These are phyloP conservation scores for Pugionium cornutum DNA, from an alignment of 345 rosid genomes.

Conservation along the genomic window DNA sequence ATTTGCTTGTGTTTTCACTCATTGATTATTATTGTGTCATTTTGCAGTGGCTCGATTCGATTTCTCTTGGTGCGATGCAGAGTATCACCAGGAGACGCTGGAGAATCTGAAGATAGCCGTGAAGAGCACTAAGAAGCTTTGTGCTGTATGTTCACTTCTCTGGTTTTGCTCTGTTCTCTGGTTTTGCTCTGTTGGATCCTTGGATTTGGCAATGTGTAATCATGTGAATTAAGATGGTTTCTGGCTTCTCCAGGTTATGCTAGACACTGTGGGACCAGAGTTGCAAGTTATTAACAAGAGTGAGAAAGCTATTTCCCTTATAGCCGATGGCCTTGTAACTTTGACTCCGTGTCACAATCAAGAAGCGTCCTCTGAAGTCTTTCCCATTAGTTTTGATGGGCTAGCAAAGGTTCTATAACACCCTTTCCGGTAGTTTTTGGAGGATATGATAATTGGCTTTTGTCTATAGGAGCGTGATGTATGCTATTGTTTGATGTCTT, in stretches of 20 bases:
- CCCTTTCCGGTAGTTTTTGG: neutral
- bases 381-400: constrained; percentile 87
- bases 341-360: constrained; percentile 68
- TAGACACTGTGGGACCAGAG: constrained; percentile 44
- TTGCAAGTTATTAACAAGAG: constrained; percentile 78
- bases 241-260: constrained; percentile 59
- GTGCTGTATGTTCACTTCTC: constrained; percentile 57
- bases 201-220: neutral
- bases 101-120: constrained; percentile 74
- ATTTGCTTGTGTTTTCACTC: neutral
- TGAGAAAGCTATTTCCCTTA: constrained; percentile 68
- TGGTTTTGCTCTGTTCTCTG: neutral
- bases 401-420: constrained; percentile 59
- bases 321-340: constrained; percentile 66
- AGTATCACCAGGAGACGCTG: constrained; percentile 78
- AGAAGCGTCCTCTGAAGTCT: constrained; percentile 71
- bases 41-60: constrained; percentile 79
- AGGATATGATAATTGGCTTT: neutral
- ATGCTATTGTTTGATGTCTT: constrained; percentile 30
- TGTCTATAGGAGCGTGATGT: constrained; percentile 11
- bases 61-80: constrained; percentile 79
- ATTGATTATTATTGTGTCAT: neutral
- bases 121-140: constrained; percentile 76
- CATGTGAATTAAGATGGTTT: constrained; percentile 3
- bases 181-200: neutral